phyloP scores from a whole-genome alignment of 148 eudicot species.

The Fagopyrum tataricum region DNA sequence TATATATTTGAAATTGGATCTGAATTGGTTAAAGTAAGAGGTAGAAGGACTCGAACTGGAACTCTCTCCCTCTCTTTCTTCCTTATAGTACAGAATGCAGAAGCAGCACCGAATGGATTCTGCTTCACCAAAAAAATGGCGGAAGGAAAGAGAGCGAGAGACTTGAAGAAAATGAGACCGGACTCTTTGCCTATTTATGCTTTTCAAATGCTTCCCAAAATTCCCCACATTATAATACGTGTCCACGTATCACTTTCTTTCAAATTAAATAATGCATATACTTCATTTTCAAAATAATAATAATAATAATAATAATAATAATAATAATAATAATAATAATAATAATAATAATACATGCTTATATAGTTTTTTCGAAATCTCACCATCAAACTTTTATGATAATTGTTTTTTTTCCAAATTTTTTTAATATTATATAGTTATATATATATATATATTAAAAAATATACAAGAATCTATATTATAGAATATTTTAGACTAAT shows the following conservation, averaged over 20 bases:
- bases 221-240: neutral
- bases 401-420: too few species aligned
- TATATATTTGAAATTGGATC: neutral
- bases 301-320: too few species aligned
- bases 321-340: too few species aligned
- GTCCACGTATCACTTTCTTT: neutral
- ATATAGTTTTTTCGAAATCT: too few species aligned
- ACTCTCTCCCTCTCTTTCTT: neutral
- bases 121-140: neutral
- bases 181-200: neutral
- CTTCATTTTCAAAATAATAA: too few species aligned
- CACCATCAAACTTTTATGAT: too few species aligned
- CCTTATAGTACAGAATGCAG: neutral
- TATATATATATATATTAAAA: too few species aligned
- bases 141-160: neutral
- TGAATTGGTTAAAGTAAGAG: neutral
- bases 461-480: too few species aligned
- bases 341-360: too few species aligned
- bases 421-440: too few species aligned
- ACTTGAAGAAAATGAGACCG: neutral
- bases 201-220: neutral
- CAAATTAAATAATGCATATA: neutral
- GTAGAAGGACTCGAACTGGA: too few species aligned
- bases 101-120: neutral
- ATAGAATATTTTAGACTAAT: too few species aligned